Evolutionary conservation across 2,329 filamentous ascomycete genomes (phyloP), one percentile per base, ranked within the genome.

Genomic region (Neofusicoccum ribis): DNA sequence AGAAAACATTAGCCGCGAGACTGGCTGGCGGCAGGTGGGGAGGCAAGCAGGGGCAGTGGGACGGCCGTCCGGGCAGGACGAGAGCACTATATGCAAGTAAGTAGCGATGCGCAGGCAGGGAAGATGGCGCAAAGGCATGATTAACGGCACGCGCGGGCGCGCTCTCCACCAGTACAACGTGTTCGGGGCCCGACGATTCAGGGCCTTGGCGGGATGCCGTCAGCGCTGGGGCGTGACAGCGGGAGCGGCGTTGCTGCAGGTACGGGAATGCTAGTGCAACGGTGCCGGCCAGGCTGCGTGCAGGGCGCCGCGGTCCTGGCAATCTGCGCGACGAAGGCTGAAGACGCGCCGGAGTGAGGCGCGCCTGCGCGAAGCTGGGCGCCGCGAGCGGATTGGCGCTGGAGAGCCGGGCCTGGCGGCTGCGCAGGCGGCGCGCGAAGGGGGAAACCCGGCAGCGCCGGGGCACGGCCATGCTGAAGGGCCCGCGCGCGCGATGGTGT

Each of bases 71-170:
- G 43, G 34, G 58, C 43, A 50, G 23, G 12, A 11, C 27, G 17
- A 37, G 31, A 12, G 41, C 39, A 60, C 56, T 60, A 60, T 60
- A 60, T 60, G 56, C 56, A 60, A 47, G 56, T 60, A 60, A 60
- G 56, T 60, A 60, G 41, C 56, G 56, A 60, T 60, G 56, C 43
- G 41, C 41, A 17, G 34, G 59, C 59, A 62, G 59, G 59, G 59
- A 62, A 62, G 59, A 62, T 62, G 59, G 59, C 59, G 59, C 59
- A 51, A 62, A 51, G 36, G 34, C 59, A 47, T 60, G 56, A 60
- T 60, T 60, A 17, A 47, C 56, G 56, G 56, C 56, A 60, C 56
- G 56, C 27, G 56, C 56, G 56, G 41, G 27, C 20, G 6, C 14
- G 23, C 54, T 59, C 54, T 59, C 54, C 56, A 60, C 56, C 56